These are phyloP conservation scores for Viola odorata DNA, from an alignment of 345 rosid genomes.

Conservation along the genomic window DNA sequence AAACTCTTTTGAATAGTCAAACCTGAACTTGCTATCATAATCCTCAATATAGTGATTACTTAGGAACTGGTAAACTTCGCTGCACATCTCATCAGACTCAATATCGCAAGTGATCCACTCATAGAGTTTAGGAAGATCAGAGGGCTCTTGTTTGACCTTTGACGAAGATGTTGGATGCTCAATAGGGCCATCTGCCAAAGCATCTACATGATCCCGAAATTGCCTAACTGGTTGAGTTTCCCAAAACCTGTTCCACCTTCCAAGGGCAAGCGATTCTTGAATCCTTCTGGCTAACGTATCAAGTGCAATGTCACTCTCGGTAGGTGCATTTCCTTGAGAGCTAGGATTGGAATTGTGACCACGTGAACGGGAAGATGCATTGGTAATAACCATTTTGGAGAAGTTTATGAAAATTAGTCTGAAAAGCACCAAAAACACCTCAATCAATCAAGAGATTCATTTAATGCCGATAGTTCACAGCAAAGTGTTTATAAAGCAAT, in stretches of 20 bases:
- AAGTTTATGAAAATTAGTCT: not conserved
- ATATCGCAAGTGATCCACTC: slow-evolving; percentile 89
- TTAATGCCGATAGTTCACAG: too few species aligned
- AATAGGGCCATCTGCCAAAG: slow-evolving; percentile 74
- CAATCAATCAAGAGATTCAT: not conserved
- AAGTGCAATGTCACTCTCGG: slow-evolving; percentile 37
- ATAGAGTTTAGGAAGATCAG: slow-evolving; percentile 63
- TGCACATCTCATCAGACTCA: slow-evolving; percentile 61
- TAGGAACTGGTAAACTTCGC: slow-evolving; percentile 68
- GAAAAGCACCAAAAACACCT: not conserved
- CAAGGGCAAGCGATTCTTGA: slow-evolving; percentile 52
- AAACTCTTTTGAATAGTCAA: slow-evolving; percentile 89
- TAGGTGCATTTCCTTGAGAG: slow-evolving; percentile 28
- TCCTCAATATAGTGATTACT: slow-evolving; percentile 83
- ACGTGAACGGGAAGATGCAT: slow-evolving; percentile 41
- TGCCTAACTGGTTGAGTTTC: slow-evolving; percentile 96
- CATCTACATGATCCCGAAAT: slow-evolving; percentile 60
- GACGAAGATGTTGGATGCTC: slow-evolving; percentile 57
- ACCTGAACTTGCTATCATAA: slow-evolving; percentile 92
- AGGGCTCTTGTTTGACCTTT: slow-evolving; percentile 83
- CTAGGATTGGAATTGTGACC: slow-evolving; percentile 37
- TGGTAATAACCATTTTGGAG: slow-evolving; percentile 45
- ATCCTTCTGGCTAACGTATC: slow-evolving; percentile 57
- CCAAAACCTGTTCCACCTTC: slow-evolving; percentile 76
- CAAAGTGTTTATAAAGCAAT: too few species aligned